Percentiles rank a stretch among this genome's conserved stretches.
phyloP scores from a whole-genome alignment of 768 basidiomycete species.

The Rhodotorula graminis region DNA sequence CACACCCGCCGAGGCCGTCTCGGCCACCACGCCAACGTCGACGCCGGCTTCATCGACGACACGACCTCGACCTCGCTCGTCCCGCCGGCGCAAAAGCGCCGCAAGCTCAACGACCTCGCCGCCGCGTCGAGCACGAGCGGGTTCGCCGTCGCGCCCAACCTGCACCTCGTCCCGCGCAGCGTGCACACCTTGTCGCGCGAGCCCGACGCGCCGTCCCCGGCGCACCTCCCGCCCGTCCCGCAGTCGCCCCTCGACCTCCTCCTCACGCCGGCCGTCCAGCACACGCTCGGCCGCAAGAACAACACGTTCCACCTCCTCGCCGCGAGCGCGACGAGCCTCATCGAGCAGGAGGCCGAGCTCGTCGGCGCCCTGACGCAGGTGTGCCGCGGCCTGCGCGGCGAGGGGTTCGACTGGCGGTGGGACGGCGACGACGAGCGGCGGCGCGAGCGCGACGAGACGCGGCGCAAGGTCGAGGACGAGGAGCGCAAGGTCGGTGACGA shows the following conservation, averaged over 20 bases:
- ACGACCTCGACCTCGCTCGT: background rate
- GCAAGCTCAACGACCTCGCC: slow-evolving; percentile 24
- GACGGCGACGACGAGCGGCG: slow-evolving; percentile 32
- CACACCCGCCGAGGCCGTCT: slow-evolving; percentile 34
- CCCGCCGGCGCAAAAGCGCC: slow-evolving; percentile 15
- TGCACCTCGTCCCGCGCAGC: slow-evolving; percentile 34
- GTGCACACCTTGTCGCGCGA: background rate
- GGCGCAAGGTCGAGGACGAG: background rate
- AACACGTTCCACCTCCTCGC: slow-evolving; percentile 27
- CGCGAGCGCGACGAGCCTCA: slow-evolving; percentile 36
- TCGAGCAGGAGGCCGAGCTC: slow-evolving; percentile 41
- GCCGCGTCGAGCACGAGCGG: background rate
- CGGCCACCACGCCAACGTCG: slow-evolving; percentile 37
- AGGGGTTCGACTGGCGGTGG: slow-evolving; percentile 40
- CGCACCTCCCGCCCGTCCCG: slow-evolving; percentile 38
- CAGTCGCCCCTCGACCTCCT: slow-evolving; percentile 42
- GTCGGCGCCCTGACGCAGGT: slow-evolving; percentile 29
- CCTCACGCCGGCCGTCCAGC: slow-evolving; percentile 26
- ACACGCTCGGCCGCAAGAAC: slow-evolving; percentile 38
- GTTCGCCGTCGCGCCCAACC: slow-evolving; percentile 40
- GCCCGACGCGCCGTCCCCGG: slow-evolving; percentile 20
- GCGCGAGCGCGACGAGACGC: background rate
- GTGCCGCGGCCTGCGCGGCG: slow-evolving; percentile 37
- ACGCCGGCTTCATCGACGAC: slow-evolving; percentile 25
- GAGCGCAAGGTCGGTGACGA: background rate